phyloP scores from a whole-genome alignment of 1,284 basidiomycete species.

The Pascua guehoae region DNA sequence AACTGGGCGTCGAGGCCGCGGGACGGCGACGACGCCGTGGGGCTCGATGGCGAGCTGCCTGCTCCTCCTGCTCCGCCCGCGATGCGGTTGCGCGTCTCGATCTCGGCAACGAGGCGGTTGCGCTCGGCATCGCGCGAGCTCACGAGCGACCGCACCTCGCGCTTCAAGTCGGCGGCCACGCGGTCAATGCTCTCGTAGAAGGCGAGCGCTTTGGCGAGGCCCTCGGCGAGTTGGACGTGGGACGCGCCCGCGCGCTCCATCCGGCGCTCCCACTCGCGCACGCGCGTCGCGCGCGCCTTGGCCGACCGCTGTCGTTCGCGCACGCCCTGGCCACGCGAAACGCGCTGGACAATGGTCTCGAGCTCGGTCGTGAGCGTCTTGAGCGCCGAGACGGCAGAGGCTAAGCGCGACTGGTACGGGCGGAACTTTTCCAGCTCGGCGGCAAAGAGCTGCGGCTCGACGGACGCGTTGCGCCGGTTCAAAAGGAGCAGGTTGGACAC shows the following conservation, averaged over 20 bases:
- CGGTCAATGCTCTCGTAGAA: conserved; percentile 83
- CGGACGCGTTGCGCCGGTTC: conserved; percentile 77
- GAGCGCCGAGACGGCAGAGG: conserved; percentile 72
- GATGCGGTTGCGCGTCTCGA: conserved; percentile 58
- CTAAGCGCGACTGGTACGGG: conserved; percentile 78
- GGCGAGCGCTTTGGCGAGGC: conserved; percentile 76
- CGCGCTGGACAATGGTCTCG: conserved; percentile 64
- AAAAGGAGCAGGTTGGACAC: conserved; percentile 91
- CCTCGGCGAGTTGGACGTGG: conserved; percentile 81
- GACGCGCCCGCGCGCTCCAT: conserved; percentile 72
- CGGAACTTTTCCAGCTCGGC: conserved; percentile 93
- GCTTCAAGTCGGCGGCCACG: conserved; percentile 60
- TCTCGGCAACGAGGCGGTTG: conserved; percentile 62
- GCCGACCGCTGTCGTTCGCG: conserved; percentile 75
- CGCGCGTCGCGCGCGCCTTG: conserved; percentile 61
- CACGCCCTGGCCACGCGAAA: conserved; percentile 66
- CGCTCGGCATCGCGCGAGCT: conserved; percentile 66
- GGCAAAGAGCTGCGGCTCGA: conserved; percentile 84
- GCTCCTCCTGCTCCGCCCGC: conserved; percentile 13
- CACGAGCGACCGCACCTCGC: conserved; percentile 64
- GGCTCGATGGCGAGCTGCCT: conserved; percentile 15
- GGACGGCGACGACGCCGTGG: conserved; percentile 22
- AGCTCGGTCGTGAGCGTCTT: conserved; percentile 69
- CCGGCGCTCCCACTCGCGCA: conserved; percentile 67
- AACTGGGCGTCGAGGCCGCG: conserved; percentile 33